Evolutionary conservation across 495 filamentous ascomycete genomes (phyloP).

Genomic region (Aspergillus avenaceus): DNA sequence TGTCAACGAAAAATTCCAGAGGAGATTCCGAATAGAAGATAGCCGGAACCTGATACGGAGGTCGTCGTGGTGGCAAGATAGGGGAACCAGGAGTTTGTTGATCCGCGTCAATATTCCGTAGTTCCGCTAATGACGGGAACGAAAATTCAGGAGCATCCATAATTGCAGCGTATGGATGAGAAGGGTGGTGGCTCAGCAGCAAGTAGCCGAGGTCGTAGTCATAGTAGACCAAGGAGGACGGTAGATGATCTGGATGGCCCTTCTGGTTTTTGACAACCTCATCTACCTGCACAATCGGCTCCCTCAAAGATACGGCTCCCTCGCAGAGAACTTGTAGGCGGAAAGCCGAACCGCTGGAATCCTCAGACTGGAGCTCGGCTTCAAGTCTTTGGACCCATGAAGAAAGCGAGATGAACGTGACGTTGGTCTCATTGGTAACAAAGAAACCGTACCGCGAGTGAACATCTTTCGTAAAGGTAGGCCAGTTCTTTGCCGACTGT

Average conservation of each 20-base stretch:
- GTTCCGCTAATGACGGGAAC: slow-evolving; percentile 25
- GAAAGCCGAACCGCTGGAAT: slow-evolving; percentile 64
- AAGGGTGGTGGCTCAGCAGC: slow-evolving; percentile 63
- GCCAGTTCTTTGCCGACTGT: slow-evolving; percentile 54
- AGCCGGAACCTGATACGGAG: slow-evolving; percentile 66
- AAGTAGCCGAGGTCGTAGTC: slow-evolving; percentile 77
- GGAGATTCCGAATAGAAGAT: slow-evolving; percentile 56
- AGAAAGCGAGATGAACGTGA: slow-evolving; percentile 65
- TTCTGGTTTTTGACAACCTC: slow-evolving; percentile 35
- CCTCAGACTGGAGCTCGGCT: slow-evolving; percentile 63
- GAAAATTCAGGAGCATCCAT: slow-evolving; percentile 60
- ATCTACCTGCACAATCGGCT: slow-evolving; percentile 54
- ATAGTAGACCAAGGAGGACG: slow-evolving; percentile 60
- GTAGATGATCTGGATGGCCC: slow-evolving; percentile 39
- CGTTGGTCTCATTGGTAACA: slow-evolving; percentile 66
- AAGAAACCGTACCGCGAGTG: slow-evolving; percentile 74
- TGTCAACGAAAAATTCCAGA: slow-evolving; percentile 58
- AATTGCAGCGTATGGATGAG: slow-evolving; percentile 58
- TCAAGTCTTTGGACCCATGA: slow-evolving; percentile 76
- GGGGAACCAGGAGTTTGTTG: slow-evolving; percentile 18
- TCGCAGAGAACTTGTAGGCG: slow-evolving; percentile 67
- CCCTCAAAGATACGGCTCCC: slow-evolving; percentile 55
- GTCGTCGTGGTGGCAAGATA: slow-evolving; percentile 44
- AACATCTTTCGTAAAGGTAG: slow-evolving; percentile 68
- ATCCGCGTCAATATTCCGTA: slow-evolving; percentile 26